These are phyloP conservation scores for Aspergillus fructus DNA, from an alignment of 2,329 filamentous ascomycete species.

Conservation along the genomic window DNA sequence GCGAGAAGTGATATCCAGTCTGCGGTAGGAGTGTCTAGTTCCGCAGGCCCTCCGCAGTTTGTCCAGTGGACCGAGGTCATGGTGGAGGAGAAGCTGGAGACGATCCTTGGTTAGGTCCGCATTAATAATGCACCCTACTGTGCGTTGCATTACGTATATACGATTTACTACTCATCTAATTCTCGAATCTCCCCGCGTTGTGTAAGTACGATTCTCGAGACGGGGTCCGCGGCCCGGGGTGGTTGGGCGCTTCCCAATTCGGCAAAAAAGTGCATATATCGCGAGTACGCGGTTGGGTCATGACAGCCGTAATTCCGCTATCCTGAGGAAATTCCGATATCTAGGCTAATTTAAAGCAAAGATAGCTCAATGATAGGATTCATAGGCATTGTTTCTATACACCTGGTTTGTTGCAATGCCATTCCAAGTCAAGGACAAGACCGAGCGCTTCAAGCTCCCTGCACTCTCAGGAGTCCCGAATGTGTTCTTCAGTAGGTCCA, in stretches of 20 bases:
- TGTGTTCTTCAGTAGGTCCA: constrained; percentile 5
- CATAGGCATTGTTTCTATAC: not conserved
- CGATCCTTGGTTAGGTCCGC: not conserved
- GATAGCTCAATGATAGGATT: too few relatives aligned
- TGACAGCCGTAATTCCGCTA: too few relatives aligned
- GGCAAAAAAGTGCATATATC: not conserved
- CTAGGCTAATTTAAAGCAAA: too few relatives aligned
- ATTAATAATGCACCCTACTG: too few relatives aligned
- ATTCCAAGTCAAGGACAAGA: constrained; percentile 3
- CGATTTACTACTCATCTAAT: too few relatives aligned
- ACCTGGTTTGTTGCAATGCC: not conserved
- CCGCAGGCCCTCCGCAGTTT: not conserved
- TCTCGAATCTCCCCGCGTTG: too few relatives aligned
- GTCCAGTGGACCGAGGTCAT: not conserved
- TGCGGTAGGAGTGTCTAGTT: not conserved
- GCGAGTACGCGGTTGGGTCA: not conserved
- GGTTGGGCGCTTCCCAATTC: not conserved
- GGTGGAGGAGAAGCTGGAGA: not conserved
- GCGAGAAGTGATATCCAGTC: not conserved
- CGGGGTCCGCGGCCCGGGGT: too few relatives aligned
- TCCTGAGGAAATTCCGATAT: too few relatives aligned
- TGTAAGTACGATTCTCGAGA: too few relatives aligned
- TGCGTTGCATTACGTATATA: too few relatives aligned
- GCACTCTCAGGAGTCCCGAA: not conserved
- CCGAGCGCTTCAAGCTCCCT: constrained; percentile 6